Percentiles rank a stretch among this genome's conserved stretches.
Evolutionary conservation across 208 protist species (phyloP).

Genomic region (Trypanosoma conorhini): DNA sequence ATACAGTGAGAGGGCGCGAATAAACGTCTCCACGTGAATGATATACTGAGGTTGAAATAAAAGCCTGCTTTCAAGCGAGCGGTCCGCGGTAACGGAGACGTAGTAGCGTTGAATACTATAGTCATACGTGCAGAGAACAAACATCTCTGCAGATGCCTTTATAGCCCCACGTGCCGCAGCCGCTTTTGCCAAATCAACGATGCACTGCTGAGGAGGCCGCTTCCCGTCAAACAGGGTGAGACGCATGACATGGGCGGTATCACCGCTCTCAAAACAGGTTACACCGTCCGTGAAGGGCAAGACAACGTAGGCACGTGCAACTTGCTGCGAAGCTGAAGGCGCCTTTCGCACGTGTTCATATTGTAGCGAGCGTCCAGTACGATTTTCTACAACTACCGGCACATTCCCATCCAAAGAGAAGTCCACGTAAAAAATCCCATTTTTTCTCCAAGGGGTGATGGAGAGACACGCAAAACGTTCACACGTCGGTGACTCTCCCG

Average conservation of each 20-base stretch:
- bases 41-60: conserved; percentile 38
- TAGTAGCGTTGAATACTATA: conserved; percentile 28
- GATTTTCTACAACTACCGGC: conserved; percentile 52
- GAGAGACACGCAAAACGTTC: conserved; percentile 44
- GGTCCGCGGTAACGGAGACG: conserved; percentile 42
- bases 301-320: conserved; percentile 20
- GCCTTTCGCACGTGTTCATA: conserved; percentile 30
- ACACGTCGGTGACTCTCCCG: not conserved
- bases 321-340: not conserved
- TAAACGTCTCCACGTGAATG: conserved; percentile 38
- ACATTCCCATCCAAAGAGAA: conserved; percentile 20
- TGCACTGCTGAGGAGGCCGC: not conserved
- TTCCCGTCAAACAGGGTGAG: conserved; percentile 20
- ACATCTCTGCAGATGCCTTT: conserved; percentile 18
- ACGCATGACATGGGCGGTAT: conserved; percentile 11
- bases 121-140: conserved; percentile 43
- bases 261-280: conserved; percentile 26
- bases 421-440: conserved; percentile 25
- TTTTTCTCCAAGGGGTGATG: conserved; percentile 19
- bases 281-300: conserved; percentile 30
- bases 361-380: conserved; percentile 37
- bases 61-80: conserved; percentile 33
- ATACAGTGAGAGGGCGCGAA: conserved; percentile 33
- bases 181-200: conserved; percentile 30
- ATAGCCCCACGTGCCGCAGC: conserved; percentile 19